Evolutionary conservation across 176 grass and related monocot genomes (phyloP), one percentile per base, ranked within the genome.

Genomic region (Rhynchospora breviuscula): DNA sequence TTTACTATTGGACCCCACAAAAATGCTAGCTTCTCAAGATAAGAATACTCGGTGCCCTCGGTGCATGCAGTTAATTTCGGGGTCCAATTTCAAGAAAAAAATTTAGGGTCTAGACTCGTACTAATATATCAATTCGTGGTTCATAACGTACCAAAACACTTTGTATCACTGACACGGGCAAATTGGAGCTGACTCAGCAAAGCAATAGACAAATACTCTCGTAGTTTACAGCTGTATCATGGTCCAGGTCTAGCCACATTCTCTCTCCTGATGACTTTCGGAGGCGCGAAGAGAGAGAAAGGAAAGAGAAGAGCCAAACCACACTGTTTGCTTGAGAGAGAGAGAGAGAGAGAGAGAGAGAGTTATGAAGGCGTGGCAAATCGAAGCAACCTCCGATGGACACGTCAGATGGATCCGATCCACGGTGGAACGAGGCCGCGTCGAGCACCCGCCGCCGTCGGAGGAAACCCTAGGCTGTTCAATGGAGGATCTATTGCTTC

Each of bases 321-420:
- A 52, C 2, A 8, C 47, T 11, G 47, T 11, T 1, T 18, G 66
- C 7, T 5, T 1, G 51, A 11, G 67, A 74, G 19, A 45, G 54
- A 1, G 68, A 63, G 17, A 46, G n/a, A 1, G 66, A 67, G 72
- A 4, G 46, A 85, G 56, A 29, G 72, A 79, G 43, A 45, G 71
- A 23, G 62, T 61, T 44, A 69, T 60, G 63, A 80, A 67, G 54
- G 51, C 71, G 63, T 90, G 88, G 88, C 84, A 73, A 69, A 87
- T 90, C 57, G 45, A 53, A 29, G 70, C 52, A 48, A 35, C 85
- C 6, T 11, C 73, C 3, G 85, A 84, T 13, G 80, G 84, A 10
- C 79, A 87, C 81, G 76, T 80, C 64, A 48, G 40, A 47, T 87
- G 84, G 84, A 31, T 83, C 8, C 48, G 53, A 58, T 59, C 44